Conservation (phyloP, 805 yeast species). For the Myxozyma vanderwaltii region DNA sequence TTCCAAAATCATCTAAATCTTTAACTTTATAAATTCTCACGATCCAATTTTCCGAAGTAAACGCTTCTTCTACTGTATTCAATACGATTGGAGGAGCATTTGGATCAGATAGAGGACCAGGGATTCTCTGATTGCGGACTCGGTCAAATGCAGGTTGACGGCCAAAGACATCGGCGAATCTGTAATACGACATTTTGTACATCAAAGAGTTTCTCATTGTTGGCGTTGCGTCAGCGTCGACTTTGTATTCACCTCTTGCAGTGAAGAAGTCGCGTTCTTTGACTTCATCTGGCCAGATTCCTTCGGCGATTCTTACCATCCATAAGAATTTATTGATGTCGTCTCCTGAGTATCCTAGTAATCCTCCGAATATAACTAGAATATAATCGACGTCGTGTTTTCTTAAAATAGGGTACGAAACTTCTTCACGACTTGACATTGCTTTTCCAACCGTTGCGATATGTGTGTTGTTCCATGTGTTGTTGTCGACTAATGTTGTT, state of each 20-base stretch:
- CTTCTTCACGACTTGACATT: constrained; percentile 86
- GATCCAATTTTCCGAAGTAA: constrained; percentile 94
- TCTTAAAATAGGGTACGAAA: constrained; percentile 81
- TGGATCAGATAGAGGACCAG: constrained; percentile 36
- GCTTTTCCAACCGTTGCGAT: constrained; percentile 99
- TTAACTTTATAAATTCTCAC: constrained; percentile 92
- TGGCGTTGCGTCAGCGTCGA: constrained; percentile 77
- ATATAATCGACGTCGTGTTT: constrained; percentile 95
- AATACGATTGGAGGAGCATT: constrained; percentile 52
- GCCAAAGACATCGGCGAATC: constrained; percentile 71
- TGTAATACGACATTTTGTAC: constrained; percentile 93
- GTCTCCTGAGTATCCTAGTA: constrained; percentile 91
- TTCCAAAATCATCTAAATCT: constrained; percentile 82
- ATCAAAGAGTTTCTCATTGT: constrained; percentile 87
- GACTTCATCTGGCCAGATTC: constrained; percentile 99
- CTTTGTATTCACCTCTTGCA: constrained; percentile 80
- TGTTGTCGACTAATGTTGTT: constrained; percentile 96
- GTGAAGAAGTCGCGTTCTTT: constrained; percentile 83
- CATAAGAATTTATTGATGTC: constrained; percentile 95
- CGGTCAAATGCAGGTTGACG: constrained; percentile 72
- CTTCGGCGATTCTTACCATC: constrained; percentile 99
- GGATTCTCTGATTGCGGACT: constrained; percentile 82
- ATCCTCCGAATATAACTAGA: constrained; percentile 89
- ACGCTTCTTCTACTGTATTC: constrained; percentile 87
- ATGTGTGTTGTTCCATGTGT: constrained; percentile 99